Conservation (phyloP, 2,329 filamentous ascomycete genomes). For the Fusarium sp. region DNA sequence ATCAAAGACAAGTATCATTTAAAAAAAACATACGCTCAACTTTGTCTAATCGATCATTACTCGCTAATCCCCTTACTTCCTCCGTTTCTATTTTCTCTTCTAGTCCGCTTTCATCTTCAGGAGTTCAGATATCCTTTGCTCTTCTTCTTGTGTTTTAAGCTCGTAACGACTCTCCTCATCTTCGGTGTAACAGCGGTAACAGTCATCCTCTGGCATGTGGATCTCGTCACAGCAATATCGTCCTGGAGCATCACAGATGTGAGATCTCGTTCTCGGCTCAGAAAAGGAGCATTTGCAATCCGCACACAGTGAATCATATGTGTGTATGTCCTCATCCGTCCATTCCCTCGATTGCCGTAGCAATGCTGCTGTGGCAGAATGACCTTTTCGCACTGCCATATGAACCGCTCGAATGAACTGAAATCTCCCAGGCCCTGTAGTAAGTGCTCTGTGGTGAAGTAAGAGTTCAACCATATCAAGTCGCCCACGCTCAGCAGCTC, state of each 20-base stretch:
- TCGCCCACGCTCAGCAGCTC: neutral
- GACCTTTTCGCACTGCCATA: accelerated
- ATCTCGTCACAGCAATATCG: neutral
- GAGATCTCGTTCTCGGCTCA: no score
- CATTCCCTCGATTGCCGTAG: neutral
- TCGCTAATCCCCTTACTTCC: no score
- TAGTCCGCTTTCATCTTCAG: no score
- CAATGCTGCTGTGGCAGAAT: neutral
- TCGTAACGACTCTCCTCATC: neutral
- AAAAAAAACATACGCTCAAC: no score
- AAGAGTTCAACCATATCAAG: neutral
- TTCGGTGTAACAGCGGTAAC: neutral
- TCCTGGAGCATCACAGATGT: no score
- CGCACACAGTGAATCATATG: no score
- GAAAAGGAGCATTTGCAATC: no score
- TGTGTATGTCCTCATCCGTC: neutral
- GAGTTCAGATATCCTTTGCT: no score
- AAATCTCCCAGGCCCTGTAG: neutral
- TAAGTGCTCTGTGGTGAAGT: neutral
- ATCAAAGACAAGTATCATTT: no score
- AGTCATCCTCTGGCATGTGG: neutral
- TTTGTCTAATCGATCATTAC: no score
- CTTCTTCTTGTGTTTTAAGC: no score
- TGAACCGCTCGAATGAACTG: neutral
- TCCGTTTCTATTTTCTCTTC: no score